Percentiles rank a stretch among this genome's conserved stretches.
Conservation (phyloP, 2,329 filamentous ascomycete species). For the Hypocrella siamensis region DNA sequence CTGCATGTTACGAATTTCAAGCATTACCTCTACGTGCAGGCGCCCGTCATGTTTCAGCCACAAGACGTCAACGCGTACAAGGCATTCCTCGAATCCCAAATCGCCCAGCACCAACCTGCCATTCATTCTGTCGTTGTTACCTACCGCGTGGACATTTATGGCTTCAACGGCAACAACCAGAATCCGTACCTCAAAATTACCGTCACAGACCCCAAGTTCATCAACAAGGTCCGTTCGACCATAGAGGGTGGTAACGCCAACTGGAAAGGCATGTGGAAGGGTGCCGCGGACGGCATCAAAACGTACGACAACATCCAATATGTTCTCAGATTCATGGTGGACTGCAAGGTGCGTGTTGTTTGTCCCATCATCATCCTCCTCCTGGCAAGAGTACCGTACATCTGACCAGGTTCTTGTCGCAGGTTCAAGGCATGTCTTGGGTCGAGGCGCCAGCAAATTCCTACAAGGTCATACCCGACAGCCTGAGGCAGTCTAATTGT, state of each 20-base stretch:
- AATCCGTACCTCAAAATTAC: slow-evolving; percentile 89
- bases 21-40: slow-evolving; percentile 89
- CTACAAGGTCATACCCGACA: slow-evolving; percentile 53
- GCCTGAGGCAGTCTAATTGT: slow-evolving; percentile 72
- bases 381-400: too few relatives aligned
- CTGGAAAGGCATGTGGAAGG: slow-evolving; percentile 82
- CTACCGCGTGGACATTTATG: slow-evolving; percentile 80
- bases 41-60: slow-evolving; percentile 65
- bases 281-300: slow-evolving; percentile 51
- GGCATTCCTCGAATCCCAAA: slow-evolving; percentile 61
- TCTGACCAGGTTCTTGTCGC: too few relatives aligned
- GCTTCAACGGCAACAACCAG: slow-evolving; percentile 85
- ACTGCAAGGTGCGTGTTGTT: slow-evolving; percentile 50
- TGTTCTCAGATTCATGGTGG: slow-evolving; percentile 92
- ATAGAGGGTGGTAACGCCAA: slow-evolving; percentile 69
- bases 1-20: slow-evolving; percentile 91
- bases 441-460: slow-evolving; percentile 65
- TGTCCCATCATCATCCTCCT: too few relatives aligned
- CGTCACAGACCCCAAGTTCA: slow-evolving; percentile 75
- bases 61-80: slow-evolving; percentile 68
- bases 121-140: slow-evolving; percentile 73
- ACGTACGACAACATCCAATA: slow-evolving; percentile 97
- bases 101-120: slow-evolving; percentile 56
- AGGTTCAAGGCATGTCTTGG: slow-evolving; percentile 95
- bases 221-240: slow-evolving; percentile 56